Conservation (phyloP, 2,329 filamentous ascomycete genomes). For the Hymenoscyphus fructigenus region DNA sequence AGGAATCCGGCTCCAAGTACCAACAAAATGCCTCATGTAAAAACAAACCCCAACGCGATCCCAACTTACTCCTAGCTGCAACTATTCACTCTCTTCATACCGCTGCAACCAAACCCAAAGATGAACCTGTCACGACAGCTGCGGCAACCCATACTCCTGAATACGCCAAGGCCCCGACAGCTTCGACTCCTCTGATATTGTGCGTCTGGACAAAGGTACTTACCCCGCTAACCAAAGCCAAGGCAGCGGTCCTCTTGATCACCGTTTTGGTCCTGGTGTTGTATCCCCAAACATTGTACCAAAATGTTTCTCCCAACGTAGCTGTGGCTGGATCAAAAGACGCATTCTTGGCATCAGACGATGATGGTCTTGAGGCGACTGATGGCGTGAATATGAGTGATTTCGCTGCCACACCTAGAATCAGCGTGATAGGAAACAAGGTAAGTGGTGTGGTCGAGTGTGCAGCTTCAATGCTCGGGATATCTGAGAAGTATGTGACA, state of each 20-base stretch:
- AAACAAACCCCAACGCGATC: background rate
- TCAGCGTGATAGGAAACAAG: conserved; percentile 56
- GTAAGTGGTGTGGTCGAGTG: conserved; percentile 62
- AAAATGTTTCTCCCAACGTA: conserved; percentile 66
- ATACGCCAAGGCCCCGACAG: conserved; percentile 69
- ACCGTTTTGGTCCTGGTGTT: conserved; percentile 61
- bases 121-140: conserved; percentile 57
- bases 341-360: conserved; percentile 50
- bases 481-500: conserved; percentile 71
- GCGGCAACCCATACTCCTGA: conserved; percentile 72
- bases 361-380: conserved; percentile 49
- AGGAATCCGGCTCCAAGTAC: background rate
- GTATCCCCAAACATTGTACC: conserved; percentile 72
- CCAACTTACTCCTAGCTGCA: background rate
- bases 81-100: conserved; percentile 36
- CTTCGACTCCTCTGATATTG: conserved; percentile 69
- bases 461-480: conserved; percentile 67
- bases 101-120: conserved; percentile 51
- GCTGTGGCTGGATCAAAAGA: conserved; percentile 65
- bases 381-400: conserved; percentile 76
- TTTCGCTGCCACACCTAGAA: conserved; percentile 68
- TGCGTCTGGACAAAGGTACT: conserved; percentile 64
- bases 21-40: conserved; percentile 9
- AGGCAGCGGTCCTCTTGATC: conserved; percentile 61
- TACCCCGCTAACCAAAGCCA: conserved; percentile 56